Evolutionary conservation across 768 basidiomycete genomes (phyloP).

Genomic region (Hygrocybe punicea): DNA sequence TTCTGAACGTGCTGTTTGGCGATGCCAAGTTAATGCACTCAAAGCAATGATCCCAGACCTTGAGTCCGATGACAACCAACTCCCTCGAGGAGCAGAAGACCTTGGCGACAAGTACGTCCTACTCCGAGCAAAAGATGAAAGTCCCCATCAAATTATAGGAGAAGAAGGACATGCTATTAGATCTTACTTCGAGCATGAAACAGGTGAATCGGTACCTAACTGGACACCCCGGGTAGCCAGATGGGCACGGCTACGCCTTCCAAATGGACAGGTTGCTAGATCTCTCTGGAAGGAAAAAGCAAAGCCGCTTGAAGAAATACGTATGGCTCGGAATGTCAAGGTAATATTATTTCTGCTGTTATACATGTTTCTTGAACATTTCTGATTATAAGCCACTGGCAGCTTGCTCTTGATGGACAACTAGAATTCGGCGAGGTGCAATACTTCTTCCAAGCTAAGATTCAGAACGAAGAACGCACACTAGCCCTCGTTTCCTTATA

Average conservation of each 20-base stretch:
- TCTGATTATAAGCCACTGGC: not conserved
- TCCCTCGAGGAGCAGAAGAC: constrained; percentile 6
- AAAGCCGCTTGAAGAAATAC: not conserved
- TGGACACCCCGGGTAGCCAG: not conserved
- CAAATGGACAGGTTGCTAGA: constrained; percentile 23
- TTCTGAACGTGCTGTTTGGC: constrained; percentile 12
- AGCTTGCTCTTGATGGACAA: not conserved
- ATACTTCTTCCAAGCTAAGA: too few species aligned
- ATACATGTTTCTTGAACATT: not conserved
- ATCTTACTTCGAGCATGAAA: not conserved
- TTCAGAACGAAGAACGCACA: too few species aligned
- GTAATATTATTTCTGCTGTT: not conserved
- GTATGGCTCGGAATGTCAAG: constrained; percentile 2
- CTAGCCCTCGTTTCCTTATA: too few species aligned
- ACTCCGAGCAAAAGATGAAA: not conserved
- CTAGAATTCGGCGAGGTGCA: too few species aligned
- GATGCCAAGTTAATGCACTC: constrained; percentile 6
- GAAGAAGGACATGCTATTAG: not conserved
- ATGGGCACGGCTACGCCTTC: constrained; percentile 23
- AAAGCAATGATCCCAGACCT: too few species aligned
- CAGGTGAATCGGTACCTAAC: not conserved
- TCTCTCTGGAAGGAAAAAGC: constrained; percentile 19
- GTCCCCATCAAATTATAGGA: not conserved
- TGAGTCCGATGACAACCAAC: constrained; percentile 19
- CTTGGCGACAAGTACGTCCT: constrained; percentile 1